Evolutionary conservation across 1,284 basidiomycete genomes (phyloP).

Genomic region (Papiliotrema terrestris): DNA sequence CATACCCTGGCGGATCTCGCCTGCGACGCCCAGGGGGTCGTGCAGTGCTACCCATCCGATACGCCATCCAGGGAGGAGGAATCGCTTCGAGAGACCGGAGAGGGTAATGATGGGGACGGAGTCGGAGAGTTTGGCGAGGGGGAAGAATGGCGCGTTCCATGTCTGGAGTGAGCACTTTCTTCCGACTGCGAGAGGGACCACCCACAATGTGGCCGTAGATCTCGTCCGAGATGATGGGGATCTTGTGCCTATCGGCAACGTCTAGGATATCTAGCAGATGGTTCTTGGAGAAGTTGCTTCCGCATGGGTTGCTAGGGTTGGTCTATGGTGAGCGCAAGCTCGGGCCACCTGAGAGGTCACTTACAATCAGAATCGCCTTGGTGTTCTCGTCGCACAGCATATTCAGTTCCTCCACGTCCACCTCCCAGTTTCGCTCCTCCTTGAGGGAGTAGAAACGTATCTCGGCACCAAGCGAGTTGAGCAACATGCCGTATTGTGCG

Average conservation of each 20-base stretch:
- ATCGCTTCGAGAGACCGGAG: constrained; percentile 47
- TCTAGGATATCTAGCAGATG: constrained; percentile 39
- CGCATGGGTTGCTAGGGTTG: constrained; percentile 49
- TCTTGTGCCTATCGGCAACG: constrained; percentile 35
- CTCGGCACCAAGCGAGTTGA: constrained; percentile 33
- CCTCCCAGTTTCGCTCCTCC: constrained; percentile 43
- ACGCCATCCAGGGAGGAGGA: constrained; percentile 46
- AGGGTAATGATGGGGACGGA: constrained; percentile 43
- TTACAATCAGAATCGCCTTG: constrained; percentile 39
- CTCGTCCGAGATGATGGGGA: constrained; percentile 47
- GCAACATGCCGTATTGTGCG: constrained; percentile 43
- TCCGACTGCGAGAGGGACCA: constrained; percentile 3
- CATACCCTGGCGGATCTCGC: constrained; percentile 25
- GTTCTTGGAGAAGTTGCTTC: constrained; percentile 39
- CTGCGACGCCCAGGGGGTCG: constrained; percentile 41
- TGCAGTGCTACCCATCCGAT: constrained; percentile 46
- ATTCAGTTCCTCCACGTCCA: constrained; percentile 40
- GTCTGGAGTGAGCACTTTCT: constrained; percentile 15
- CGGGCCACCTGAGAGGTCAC: constrained; percentile 5
- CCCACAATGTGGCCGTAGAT: constrained; percentile 44
- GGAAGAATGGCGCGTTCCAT: constrained; percentile 33
- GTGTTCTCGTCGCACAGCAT: constrained; percentile 44
- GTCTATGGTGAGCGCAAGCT: constrained; percentile 15
- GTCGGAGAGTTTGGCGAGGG: constrained; percentile 39
- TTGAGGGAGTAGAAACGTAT: constrained; percentile 45